Evolutionary conservation across 306 rosid genomes (phyloP), one percentile per base, ranked within the genome.

Genomic region (Glycyrrhiza uralensis): DNA sequence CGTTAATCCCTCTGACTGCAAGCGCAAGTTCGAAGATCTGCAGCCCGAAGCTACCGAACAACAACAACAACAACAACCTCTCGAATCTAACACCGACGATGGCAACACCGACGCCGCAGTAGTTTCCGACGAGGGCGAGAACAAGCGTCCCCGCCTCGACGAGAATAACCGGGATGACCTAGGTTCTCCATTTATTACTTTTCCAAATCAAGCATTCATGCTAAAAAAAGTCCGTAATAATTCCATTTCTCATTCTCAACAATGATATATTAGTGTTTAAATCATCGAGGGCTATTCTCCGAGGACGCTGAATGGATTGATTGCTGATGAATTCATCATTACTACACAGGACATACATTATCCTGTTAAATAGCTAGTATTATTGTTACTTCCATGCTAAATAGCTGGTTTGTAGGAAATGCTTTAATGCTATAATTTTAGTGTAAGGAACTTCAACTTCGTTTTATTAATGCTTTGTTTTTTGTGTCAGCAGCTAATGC

Each of bases 11-110:
- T 81, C 89, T 33, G 97, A 91, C 69, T 67, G 82, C 87, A 95
- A 91, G 70, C 93, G 99, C 60, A 95, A 91, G 81, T 88, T 86
- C 19, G 93, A 88, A 69, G 97, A 95, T 82, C 84, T 91, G 59
- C 88, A 89, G 45, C 79, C 84, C 0, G 85, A 81, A 47, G 59
- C 71, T 18, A 46, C 76, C 45, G 74, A 78, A 32, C 82, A 75
- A 41, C 75, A 76, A 2, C 66, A 68, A 52, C 12, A 78, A 32
- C 82, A 75, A 41, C 75, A 76, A 2, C 66, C 71, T 57, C 12
- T 63, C 35, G 79, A 85, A 23, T 57, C 82, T 22, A 87, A 69
- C 33, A 12, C 77, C 35, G 81, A 74, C 49, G 78, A 28, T 4
- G 76, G 7, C 0, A 76, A 57, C 67, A 26, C 57, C 9, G 85